These are phyloP conservation scores for Passalora sequoiae DNA, from an alignment of 2,329 filamentous ascomycete species.

Conservation along the genomic window DNA sequence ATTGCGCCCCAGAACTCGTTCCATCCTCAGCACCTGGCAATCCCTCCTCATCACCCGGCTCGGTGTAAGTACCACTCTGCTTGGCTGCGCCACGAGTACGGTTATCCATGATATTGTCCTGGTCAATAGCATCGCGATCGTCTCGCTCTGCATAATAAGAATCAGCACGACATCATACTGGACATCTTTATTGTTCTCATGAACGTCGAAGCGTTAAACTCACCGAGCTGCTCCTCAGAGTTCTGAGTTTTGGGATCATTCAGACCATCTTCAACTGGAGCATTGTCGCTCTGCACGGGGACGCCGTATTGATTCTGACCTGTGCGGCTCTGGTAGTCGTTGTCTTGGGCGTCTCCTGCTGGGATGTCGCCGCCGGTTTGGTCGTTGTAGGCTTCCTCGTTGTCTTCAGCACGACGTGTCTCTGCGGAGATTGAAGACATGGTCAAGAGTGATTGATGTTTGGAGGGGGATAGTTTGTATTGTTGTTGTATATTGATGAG, in stretches of 20 bases:
- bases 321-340: constrained; percentile 45
- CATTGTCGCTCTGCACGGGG: constrained; percentile 45
- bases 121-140: constrained; percentile 47
- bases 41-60: constrained; percentile 51
- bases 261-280: constrained; percentile 43
- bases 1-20: constrained; percentile 15
- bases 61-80: constrained; percentile 41
- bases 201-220: no score
- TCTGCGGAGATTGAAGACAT: constrained; percentile 15
- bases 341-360: constrained; percentile 35
- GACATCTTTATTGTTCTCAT: not conserved
- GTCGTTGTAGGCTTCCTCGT: constrained; percentile 18
- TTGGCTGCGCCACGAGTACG: constrained; percentile 47
- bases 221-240: constrained; percentile 46
- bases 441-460: not conserved
- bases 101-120: constrained; percentile 43
- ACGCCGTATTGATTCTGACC: constrained; percentile 44
- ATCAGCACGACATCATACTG: not conserved
- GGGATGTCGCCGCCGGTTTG: constrained; percentile 27
- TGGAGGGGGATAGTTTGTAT: not conserved
- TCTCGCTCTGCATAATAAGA: constrained; percentile 36
- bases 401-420: constrained; percentile 8
- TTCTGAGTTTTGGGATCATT: constrained; percentile 42
- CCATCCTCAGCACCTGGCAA: constrained; percentile 26
- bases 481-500: not conserved